Conservation (phyloP, 805 yeast genomes). For the Lipomyces chichibuensis region DNA sequence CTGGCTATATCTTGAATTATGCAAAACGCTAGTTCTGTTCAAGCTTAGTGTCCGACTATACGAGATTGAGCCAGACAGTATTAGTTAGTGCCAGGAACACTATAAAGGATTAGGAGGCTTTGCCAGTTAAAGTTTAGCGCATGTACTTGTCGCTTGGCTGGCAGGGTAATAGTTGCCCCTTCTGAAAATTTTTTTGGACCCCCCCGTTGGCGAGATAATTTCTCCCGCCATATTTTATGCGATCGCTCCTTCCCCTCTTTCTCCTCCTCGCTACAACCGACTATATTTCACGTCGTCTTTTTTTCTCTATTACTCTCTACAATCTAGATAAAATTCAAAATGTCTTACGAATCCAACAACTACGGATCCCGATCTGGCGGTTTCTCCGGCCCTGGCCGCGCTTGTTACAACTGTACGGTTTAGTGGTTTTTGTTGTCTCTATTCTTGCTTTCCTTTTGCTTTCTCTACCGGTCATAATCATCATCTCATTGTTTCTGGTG, state of each 20-base stretch:
- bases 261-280: background rate
- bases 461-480: background rate
- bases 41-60: background rate
- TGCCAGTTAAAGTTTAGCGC: background rate
- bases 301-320: background rate
- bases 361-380: constrained; percentile 21
- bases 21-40: background rate
- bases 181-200: background rate
- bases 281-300: background rate
- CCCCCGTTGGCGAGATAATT: background rate
- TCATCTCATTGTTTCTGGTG: constrained; percentile 1
- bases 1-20: background rate
- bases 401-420: constrained; percentile 36
- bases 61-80: background rate
- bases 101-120: background rate
- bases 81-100: background rate
- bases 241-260: background rate
- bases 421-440: constrained; percentile 9
- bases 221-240: background rate
- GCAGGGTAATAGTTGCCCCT: background rate
- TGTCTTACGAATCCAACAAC: constrained; percentile 17
- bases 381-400: constrained; percentile 28
- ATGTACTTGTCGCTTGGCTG: background rate
- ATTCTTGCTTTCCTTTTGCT: background rate
- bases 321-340: background rate